Conservation (phyloP, 768 basidiomycete genomes). For the Coprinopsis strossmayeri region DNA sequence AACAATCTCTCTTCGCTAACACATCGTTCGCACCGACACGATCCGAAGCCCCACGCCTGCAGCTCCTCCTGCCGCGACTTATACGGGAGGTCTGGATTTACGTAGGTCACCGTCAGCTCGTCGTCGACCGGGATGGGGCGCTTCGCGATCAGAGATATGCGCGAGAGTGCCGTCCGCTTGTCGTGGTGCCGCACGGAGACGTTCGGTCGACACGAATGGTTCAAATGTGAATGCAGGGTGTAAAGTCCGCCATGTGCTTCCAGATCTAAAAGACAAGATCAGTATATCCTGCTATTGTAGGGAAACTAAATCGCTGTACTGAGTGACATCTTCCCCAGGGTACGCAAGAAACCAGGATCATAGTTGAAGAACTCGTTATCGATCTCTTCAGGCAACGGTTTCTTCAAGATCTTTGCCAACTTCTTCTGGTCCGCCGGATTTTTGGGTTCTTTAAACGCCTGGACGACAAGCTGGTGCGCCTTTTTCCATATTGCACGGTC, state of each 20-base stretch:
- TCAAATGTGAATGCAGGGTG: constrained; percentile 79
- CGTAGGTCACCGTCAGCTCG: constrained; percentile 75
- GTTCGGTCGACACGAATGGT: constrained; percentile 81
- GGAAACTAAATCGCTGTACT: too few relatives aligned
- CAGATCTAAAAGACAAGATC: too few relatives aligned
- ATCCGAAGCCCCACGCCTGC: constrained; percentile 69
- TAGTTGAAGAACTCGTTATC: constrained; percentile 64
- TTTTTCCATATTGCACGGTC: constrained; percentile 63
- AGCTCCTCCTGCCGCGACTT: constrained; percentile 45
- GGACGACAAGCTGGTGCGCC: constrained; percentile 49
- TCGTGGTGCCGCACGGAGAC: constrained; percentile 73
- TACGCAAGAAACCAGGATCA: constrained; percentile 58
- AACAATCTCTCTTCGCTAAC: constrained; percentile 44
- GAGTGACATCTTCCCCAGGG: constrained; percentile 72
- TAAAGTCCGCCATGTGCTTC: constrained; percentile 87
- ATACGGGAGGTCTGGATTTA: constrained; percentile 53
- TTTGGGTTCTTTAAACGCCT: constrained; percentile 59
- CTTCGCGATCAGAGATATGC: constrained; percentile 71
- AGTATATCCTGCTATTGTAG: too few relatives aligned
- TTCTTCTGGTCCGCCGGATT: constrained; percentile 46
- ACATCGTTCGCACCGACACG: constrained; percentile 67
- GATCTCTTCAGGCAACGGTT: constrained; percentile 41
- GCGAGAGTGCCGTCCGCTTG: constrained; percentile 57
- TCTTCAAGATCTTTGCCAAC: constrained; percentile 48
- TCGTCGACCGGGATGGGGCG: constrained; percentile 59